These are phyloP conservation scores for Aspergillus haitiensis DNA, from an alignment of 495 filamentous ascomycete genomes.

Conservation along the genomic window DNA sequence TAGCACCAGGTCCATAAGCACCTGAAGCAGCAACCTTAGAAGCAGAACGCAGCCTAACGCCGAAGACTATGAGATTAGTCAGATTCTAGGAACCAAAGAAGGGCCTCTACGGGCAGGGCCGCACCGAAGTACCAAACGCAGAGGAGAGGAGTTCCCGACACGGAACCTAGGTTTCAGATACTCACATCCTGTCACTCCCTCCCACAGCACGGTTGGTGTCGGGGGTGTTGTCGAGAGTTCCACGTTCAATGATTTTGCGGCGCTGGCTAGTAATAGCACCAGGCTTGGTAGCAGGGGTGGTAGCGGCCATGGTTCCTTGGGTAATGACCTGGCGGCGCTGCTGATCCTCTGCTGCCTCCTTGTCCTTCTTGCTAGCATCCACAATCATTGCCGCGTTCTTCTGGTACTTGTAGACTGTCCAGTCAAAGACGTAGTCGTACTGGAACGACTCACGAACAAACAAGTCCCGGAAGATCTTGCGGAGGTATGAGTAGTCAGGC, in stretches of 20 bases:
- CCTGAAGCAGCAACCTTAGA: conserved; percentile 75
- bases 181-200: conserved; percentile 99
- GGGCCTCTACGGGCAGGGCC: conserved; percentile 73
- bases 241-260: conserved; percentile 79
- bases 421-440: conserved; percentile 99
- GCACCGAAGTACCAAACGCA: conserved; percentile 80
- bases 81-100: conserved; percentile 65
- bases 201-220: conserved; percentile 86
- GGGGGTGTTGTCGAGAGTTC: conserved; percentile 71
- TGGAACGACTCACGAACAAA: conserved; percentile 99
- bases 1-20: conserved; percentile 64
- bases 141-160: conserved; percentile 82
- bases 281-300: conserved; percentile 65
- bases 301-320: conserved; percentile 59
- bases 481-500: conserved; percentile 98
- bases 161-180: conserved; percentile 80
- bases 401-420: conserved; percentile 99
- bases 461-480: conserved; percentile 99
- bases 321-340: conserved; percentile 59
- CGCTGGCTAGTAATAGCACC: conserved; percentile 73
- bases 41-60: conserved; percentile 93
- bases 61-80: conserved; percentile 88
- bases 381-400: conserved; percentile 95
- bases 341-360: conserved; percentile 75
- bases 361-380: conserved; percentile 71